Evolutionary conservation across 805 yeast genomes (phyloP), one percentile per base, ranked within the genome.

Genomic region (Limtongia smithiae): DNA sequence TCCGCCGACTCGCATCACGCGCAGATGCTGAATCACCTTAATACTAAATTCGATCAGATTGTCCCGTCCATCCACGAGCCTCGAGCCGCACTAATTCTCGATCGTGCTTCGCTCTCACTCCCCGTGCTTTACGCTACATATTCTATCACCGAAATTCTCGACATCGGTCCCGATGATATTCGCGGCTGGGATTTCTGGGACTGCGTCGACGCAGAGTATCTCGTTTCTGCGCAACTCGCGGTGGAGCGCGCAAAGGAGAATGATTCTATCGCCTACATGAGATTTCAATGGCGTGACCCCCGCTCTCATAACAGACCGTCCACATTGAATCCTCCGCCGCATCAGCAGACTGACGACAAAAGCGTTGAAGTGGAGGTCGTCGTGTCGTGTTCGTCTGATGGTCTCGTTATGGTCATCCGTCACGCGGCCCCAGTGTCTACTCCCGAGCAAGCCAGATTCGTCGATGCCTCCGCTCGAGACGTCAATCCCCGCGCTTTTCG

Each of bases 161-260:
- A 36, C 12, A 40, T 46, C 21, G n/a, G 24, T 18, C 39, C 52
- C 6, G 34, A 33, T 6, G 37, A 34, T 15, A 24, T 50, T 30
- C 20, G 14, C 3, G 53, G 50, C 21, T 46, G 46, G 46, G 41
- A 30, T 17, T 39, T 46, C 27, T 46, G 51, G 52, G 43, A 45
- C 30, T 50, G 54, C 34, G 18, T 50, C 11, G 36, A 46, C 25
- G 46, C 35, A 4, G 30, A 21, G 12, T 36, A 37, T 17, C 46
- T 46, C 24, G 39, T 21, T 15, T 17, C 31, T 15, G 50, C 54
- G 3, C 52, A 46, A 22, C 42, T 46, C 17, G 39, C 38, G 7
- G 12, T 50, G 25, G 46, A 41, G 33, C 52, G 54, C 7, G 53
- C 50, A 17, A 40, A 50, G 42, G 54, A 50, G 34, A 45, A 39